Base-by-base conservation (phyloP, 179 eudicot species). In the Nepenthes alata region DNA sequence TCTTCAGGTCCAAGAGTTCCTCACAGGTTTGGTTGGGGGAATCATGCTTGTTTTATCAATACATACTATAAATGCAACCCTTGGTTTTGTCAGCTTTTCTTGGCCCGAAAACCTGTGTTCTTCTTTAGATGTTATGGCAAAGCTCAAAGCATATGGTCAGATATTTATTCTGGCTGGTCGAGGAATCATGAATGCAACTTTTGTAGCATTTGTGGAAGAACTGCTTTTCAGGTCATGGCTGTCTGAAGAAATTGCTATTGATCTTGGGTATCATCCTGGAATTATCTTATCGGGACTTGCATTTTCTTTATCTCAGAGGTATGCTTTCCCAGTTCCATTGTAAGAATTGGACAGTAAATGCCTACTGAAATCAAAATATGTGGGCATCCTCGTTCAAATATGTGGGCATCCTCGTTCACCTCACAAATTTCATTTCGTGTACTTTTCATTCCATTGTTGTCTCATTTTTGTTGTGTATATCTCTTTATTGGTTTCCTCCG, bases 201-300 rank as follows among this genome's bases (percentile, higher is more conserved):
- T 75, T 53, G 75, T 93, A 70, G 72, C 95, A 67, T 63, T 78
- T 14, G 91, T 85, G 55, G 97, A 93, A 74, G 98, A 93, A 74
- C 64, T 93, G 57, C 75, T 93, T 65, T 93, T 87, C 60, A 82
- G 96, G 61, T 82, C 98, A 55, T 93, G 98, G 98, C 75, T 93
- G 78, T 77, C 86, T 16, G 83, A 87, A 67, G 98, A 93, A 85
- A 82, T 93, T 67, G 87, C 91, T 37, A 69, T 71, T 58, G 98
- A 93, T 72, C 77, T 81, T 67, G 98, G 98, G 44, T 81, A 81
- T 77, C 80, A 87, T 67, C 82, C 72, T 52, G 97, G 85, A 65
- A 70, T 93, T 54, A 61, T 89, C 71, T 57, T 89, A 64, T 89
- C 97, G 41, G 97, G 94, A 69, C 78, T 87, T 60, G 80, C 77